Base-by-base conservation (phyloP, 2,329 filamentous ascomycete species). In the Trichoderma oligosporum region DNA sequence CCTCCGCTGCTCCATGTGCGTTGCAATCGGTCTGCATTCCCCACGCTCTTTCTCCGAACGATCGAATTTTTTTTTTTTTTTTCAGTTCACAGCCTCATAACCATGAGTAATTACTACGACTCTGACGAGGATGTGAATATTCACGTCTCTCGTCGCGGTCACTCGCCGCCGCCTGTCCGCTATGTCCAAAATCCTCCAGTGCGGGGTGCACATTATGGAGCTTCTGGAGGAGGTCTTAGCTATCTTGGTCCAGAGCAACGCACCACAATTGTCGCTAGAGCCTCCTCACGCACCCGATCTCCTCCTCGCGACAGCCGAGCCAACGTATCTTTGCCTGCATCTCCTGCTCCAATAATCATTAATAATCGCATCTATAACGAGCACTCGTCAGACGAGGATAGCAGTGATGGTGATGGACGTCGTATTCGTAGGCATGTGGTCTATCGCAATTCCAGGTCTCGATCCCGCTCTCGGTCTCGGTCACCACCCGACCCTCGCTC, bases 41-140 rank as follows among this genome's bases (percentile, higher is more conserved):
- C 12, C 20, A 36, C 33, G 33, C 7, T 14, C 25, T 16, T 35
- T 35, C 20, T 20, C 20, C 9, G 49, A 33, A 29, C 16, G n/a
- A 16, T 11, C 47, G 38, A 16, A 14, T 41, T 41, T 8, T 39
- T 11, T 12, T 31, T 22, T 22, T 33, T 31, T 7, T 14, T 33
- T n/a, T n/a, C n/a, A n/a, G n/a, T n/a, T n/a, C n/a, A n/a, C n/a
- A 16, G 7, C 41, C 12, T 29, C 22, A 52, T 22, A 14, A 35
- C 38, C 18, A 73, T 71, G 68, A 70, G 65, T 58, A 73, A 66
- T 61, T 77, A 76, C 65, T 79, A 77, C 63, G 74, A 77, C 56
- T 76, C 80, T 61, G 79, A 83, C 31, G 81, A 82, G 27, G 82
- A 84, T 45, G 64, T 82, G 49, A 77, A 84, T 63, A 74, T 83